Base-by-base conservation (phyloP, 257 asterid species). In the Fraxinus excelsior region DNA sequence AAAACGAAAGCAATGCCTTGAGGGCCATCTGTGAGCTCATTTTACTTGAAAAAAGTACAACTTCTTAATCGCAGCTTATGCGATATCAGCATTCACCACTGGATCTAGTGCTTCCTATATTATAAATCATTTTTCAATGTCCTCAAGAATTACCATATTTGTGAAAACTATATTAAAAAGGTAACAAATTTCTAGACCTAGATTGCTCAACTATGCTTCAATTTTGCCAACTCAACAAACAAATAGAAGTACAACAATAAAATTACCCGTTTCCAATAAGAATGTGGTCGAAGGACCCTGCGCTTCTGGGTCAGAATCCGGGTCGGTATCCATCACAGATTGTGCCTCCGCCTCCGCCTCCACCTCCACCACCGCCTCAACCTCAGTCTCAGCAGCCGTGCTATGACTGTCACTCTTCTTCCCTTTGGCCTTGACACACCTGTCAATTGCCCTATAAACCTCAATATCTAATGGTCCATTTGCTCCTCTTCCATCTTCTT, bases 231-330 rank as follows among this genome's bases (percentile, higher is more conserved):
- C 34, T 72, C 26, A 66, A 56, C 21, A 70, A 8, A 35, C 12
- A 34, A 66, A 68, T 69, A 56, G 42, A 29, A 71, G 66, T 35
- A 51, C 32, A 9, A 42, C 34, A 72, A 16, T 21, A 25, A 6
- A 67, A 23, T 56, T 87, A 89, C 97, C 97, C 2, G 86, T 81
- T 77, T 82, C 82, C 26, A 79, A 46, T 26, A 86, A 70, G 74
- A 89, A 67, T 49, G 81, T 79, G 42, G 80, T 62, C 1, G 72
- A 84, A 21, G 71, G 80, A 19, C 82, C 84, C 82, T 78, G 90
- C 38, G 83, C 86, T 29, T 90, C 94, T 83, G 89, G 88, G 70
- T 90, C 96, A 62, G 90, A 82, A 74, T 87, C 97, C 42, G 88
- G 92, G 34, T 90, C 93, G 0, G 95, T 82, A 77, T 79, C 90